phyloP scores from a whole-genome alignment of 2,329 filamentous ascomycete genomes.

The Colletotrichum destructivum region DNA sequence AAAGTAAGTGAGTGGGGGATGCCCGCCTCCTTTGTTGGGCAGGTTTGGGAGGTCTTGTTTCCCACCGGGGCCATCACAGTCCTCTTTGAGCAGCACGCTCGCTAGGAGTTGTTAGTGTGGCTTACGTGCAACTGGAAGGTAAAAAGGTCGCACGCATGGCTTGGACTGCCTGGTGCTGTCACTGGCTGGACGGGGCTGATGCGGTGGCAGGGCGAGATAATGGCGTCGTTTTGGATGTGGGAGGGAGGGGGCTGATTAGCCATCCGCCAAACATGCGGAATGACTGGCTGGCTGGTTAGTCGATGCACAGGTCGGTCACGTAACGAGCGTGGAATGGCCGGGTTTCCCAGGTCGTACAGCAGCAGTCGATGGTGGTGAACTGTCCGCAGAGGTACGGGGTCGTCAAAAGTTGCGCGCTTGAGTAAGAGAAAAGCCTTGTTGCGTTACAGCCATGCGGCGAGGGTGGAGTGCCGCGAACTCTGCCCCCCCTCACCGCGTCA shows the following conservation, averaged over 20 bases:
- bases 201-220: constrained; percentile 27
- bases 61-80: constrained; percentile 6
- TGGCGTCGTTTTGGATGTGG: constrained; percentile 26
- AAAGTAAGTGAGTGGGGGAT: constrained; percentile 4
- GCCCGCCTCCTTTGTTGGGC: constrained; percentile 12
- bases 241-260: constrained; percentile 13
- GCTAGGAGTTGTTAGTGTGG: constrained; percentile 6
- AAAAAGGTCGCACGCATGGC: constrained; percentile 14
- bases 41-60: neutral
- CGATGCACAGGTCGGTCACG: neutral
- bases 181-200: constrained; percentile 18
- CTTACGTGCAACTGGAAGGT: constrained; percentile 8
- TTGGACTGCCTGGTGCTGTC: constrained; percentile 21
- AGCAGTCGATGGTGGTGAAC: neutral
- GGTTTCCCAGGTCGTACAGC: constrained; percentile 13
- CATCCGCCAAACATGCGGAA: neutral
- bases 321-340: neutral
- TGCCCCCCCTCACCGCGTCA: constrained; percentile 18
- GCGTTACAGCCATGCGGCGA: constrained; percentile 3
- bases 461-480: constrained; percentile 19
- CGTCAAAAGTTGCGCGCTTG: neutral
- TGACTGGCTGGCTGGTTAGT: constrained; percentile 13
- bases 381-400: neutral
- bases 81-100: neutral
- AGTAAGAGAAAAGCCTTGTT: neutral